phyloP scores from a whole-genome alignment of 2,329 filamentous ascomycete genomes.

The Hysterium pulicare region DNA sequence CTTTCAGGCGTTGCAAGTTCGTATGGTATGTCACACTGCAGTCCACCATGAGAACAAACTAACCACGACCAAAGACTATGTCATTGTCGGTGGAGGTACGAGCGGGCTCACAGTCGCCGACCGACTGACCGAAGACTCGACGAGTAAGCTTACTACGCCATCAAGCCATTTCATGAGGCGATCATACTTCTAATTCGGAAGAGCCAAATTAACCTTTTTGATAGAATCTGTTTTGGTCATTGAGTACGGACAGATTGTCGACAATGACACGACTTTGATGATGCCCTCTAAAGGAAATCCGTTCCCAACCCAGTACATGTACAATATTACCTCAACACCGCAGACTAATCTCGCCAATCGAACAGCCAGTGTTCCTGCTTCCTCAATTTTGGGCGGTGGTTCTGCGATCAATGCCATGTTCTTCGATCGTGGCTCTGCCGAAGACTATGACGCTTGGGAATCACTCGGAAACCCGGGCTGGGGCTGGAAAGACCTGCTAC shows the following conservation, averaged over 20 bases:
- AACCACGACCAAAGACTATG: too few species aligned
- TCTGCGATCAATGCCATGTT: conserved; percentile 40
- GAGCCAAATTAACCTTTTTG: too few species aligned
- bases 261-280: neutral
- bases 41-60: too few species aligned
- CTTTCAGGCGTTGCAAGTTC: too few species aligned
- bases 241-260: conserved; percentile 7
- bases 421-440: conserved; percentile 33
- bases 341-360: conserved; percentile 7
- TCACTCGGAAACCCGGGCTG: conserved; percentile 59
- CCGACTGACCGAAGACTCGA: conserved; percentile 7
- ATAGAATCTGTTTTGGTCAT: conserved; percentile 7
- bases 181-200: too few species aligned
- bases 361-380: conserved; percentile 11
- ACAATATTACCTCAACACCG: neutral
- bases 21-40: too few species aligned
- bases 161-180: too few species aligned
- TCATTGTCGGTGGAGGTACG: conserved; percentile 9
- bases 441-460: conserved; percentile 53
- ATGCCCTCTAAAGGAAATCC: neutral
- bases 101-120: conserved; percentile 11
- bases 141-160: too few species aligned
- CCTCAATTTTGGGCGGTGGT: conserved; percentile 33
- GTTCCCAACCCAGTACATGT: neutral
- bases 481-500: conserved; percentile 49